Evolutionary conservation across 2,329 filamentous ascomycete genomes (phyloP).

Genomic region (Ophiostoma triangulosporum): DNA sequence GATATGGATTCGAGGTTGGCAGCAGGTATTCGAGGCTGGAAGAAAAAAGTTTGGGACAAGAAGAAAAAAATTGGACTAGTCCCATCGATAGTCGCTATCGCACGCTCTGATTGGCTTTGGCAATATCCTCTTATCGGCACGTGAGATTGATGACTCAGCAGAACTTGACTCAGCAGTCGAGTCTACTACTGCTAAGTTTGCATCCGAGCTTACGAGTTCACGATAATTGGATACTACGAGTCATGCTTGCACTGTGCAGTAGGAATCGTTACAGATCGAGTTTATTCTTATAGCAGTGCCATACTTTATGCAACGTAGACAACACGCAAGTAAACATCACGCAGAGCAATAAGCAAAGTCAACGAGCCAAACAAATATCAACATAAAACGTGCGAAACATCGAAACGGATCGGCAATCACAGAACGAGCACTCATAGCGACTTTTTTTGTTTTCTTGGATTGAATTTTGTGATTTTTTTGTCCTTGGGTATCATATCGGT

Average conservation of each 20-base stretch:
- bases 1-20: neutral
- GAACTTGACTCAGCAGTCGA: no score
- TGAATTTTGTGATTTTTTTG: conserved; percentile 5
- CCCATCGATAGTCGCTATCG: neutral
- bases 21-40: neutral
- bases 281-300: no score
- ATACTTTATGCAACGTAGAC: no score
- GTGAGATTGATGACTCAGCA: neutral
- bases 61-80: conserved; percentile 2
- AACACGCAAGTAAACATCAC: neutral
- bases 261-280: no score
- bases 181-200: neutral
- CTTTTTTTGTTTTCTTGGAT: neutral
- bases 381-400: neutral
- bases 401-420: neutral
- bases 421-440: neutral
- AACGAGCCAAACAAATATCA: neutral
- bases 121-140: neutral
- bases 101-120: neutral
- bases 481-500: conserved; percentile 5
- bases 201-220: neutral
- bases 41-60: neutral
- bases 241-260: no score
- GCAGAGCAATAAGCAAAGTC: neutral
- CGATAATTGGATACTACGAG: no score